These are phyloP conservation scores for Canavalia gladiata DNA, from an alignment of 306 rosid species.

Conservation along the genomic window DNA sequence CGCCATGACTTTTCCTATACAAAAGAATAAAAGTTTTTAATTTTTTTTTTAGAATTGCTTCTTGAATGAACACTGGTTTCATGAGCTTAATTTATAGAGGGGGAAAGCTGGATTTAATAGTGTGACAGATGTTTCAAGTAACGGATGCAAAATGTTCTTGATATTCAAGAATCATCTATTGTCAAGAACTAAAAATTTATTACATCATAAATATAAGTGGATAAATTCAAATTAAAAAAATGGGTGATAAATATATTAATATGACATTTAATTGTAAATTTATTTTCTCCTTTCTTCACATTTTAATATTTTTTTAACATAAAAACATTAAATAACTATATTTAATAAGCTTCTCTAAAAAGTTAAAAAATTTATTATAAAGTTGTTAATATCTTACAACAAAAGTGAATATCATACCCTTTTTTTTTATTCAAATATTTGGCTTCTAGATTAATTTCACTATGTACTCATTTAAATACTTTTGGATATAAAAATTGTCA, in stretches of 20 bases:
- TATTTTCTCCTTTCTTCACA: not conserved
- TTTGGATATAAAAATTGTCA: too few relatives aligned
- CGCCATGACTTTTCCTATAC: slow-evolving; percentile 43
- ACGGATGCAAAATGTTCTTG: not conserved
- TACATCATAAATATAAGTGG: not conserved
- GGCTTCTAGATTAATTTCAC: too few relatives aligned
- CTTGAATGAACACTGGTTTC: slow-evolving; percentile 1
- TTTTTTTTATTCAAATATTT: too few relatives aligned
- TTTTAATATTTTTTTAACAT: not conserved
- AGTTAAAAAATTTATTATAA: too few relatives aligned
- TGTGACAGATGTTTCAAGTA: not conserved
- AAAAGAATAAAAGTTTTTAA: not conserved
- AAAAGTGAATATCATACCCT: too few relatives aligned
- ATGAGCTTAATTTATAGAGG: not conserved
- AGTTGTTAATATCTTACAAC: too few relatives aligned
- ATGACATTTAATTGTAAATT: not conserved
- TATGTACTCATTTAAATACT: too few relatives aligned
- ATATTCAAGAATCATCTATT: not conserved
- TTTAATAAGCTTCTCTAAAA: not conserved
- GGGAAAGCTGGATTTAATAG: not conserved
- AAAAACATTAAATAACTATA: not conserved
- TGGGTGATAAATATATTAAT: not conserved
- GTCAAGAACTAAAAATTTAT: not conserved
- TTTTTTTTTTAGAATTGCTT: not conserved
- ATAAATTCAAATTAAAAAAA: not conserved